Conservation (phyloP, 2,329 filamentous ascomycete species). For the Talaromyces rugulosus region DNA sequence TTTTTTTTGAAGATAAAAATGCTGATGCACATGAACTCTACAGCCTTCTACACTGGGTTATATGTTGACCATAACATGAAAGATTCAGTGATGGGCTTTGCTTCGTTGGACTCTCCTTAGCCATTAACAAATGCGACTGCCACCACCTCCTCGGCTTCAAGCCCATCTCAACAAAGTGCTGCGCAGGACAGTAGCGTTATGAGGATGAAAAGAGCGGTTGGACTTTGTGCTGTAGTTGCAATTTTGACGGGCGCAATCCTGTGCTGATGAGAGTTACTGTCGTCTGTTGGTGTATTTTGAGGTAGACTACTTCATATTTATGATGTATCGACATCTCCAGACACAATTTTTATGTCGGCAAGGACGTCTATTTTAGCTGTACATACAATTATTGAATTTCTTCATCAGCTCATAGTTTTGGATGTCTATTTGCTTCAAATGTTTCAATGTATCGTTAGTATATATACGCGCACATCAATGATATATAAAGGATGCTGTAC, state of each 20-base stretch:
- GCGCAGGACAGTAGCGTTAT: background rate
- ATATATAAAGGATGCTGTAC: no score
- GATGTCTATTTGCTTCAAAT: no score
- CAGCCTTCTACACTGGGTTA: background rate
- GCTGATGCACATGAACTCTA: background rate
- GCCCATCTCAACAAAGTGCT: background rate
- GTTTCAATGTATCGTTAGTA: no score
- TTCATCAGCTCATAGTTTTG: background rate
- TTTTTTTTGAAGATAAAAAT: background rate
- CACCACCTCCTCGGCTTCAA: background rate
- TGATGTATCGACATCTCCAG: background rate
- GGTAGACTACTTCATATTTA: background rate
- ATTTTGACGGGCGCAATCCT: background rate
- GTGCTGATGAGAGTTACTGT: background rate
- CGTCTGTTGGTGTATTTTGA: background rate
- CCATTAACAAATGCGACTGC: background rate
- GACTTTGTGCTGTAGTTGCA: background rate
- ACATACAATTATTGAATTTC: background rate
- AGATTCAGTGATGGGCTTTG: background rate
- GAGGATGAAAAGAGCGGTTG: background rate
- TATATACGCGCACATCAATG: no score
- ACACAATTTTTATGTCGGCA: background rate
- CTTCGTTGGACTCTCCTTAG: background rate
- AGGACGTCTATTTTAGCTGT: background rate
- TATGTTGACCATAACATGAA: background rate